Evolutionary conservation across 345 rosid genomes (phyloP).

Genomic region (Viola odorata): DNA sequence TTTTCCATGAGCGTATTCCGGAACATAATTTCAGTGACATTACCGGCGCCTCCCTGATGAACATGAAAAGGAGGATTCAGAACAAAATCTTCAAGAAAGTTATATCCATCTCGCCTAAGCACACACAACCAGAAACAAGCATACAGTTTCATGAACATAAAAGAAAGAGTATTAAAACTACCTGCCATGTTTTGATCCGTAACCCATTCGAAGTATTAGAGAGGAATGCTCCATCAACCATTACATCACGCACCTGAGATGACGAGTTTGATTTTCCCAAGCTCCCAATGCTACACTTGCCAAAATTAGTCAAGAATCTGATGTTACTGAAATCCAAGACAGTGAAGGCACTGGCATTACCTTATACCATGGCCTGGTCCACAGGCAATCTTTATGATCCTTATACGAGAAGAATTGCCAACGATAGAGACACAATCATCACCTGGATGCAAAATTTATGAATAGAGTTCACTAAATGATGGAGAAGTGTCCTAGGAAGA

Average conservation of each 20-base stretch:
- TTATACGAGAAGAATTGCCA: slow-evolving; percentile 62
- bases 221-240: slow-evolving; percentile 53
- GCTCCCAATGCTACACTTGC: slow-evolving; percentile 26
- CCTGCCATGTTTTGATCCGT: slow-evolving; percentile 99
- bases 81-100: neutral
- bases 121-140: no score
- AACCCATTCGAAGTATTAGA: slow-evolving; percentile 71
- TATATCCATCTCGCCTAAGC: no score
- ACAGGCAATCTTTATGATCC: slow-evolving; percentile 51
- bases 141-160: no score
- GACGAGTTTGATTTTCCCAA: slow-evolving; percentile 65
- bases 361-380: slow-evolving; percentile 99
- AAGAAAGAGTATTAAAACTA: slow-evolving; percentile 14
- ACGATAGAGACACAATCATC: slow-evolving; percentile 95
- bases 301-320: neutral
- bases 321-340: neutral
- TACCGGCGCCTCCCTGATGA: slow-evolving; percentile 72
- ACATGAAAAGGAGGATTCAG: slow-evolving; percentile 1
- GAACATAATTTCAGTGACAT: slow-evolving; percentile 53
- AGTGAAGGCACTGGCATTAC: slow-evolving; percentile 25
- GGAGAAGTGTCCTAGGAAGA: no score
- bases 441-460: slow-evolving; percentile 43
- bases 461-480: neutral
- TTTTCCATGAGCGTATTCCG: slow-evolving; percentile 62
- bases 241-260: slow-evolving; percentile 48